phyloP scores from a whole-genome alignment of 2,329 filamentous ascomycete genomes.

The Phoma sp. region DNA sequence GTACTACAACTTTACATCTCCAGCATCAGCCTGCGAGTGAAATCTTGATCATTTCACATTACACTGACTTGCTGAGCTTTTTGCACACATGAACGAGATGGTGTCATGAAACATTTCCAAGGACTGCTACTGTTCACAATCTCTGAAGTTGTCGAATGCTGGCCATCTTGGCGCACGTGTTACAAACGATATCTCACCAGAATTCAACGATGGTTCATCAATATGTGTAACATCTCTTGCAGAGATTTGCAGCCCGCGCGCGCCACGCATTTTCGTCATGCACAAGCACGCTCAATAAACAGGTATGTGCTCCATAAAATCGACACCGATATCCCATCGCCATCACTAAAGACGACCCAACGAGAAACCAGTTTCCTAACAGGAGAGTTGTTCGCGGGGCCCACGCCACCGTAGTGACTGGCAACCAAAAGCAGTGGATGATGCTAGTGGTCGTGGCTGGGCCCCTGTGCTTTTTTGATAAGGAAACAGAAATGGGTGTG shows the following conservation, averaged over 20 bases:
- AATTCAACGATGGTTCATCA: too few species aligned
- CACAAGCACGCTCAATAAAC: background rate
- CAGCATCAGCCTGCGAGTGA: too few species aligned
- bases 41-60: too few species aligned
- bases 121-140: too few species aligned
- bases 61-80: too few species aligned
- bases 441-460: slow-evolving; percentile 73
- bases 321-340: slow-evolving; percentile 75
- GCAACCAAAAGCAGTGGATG: slow-evolving; percentile 69
- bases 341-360: slow-evolving; percentile 74
- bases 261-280: background rate
- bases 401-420: slow-evolving; percentile 68
- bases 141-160: background rate
- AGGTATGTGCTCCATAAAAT: slow-evolving; percentile 69
- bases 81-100: too few species aligned
- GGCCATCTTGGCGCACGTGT: background rate
- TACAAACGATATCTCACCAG: background rate
- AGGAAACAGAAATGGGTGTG: slow-evolving; percentile 52
- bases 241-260: background rate
- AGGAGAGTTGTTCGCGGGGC: slow-evolving; percentile 68
- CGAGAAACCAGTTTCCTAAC: slow-evolving; percentile 74
- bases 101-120: too few species aligned
- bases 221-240: background rate
- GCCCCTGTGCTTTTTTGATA: slow-evolving; percentile 67
- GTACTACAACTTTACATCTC: too few species aligned